Evolutionary conservation across 805 yeast genomes (phyloP).

Genomic region (baker's yeast (Saccharomyces cerevisiae)): DNA sequence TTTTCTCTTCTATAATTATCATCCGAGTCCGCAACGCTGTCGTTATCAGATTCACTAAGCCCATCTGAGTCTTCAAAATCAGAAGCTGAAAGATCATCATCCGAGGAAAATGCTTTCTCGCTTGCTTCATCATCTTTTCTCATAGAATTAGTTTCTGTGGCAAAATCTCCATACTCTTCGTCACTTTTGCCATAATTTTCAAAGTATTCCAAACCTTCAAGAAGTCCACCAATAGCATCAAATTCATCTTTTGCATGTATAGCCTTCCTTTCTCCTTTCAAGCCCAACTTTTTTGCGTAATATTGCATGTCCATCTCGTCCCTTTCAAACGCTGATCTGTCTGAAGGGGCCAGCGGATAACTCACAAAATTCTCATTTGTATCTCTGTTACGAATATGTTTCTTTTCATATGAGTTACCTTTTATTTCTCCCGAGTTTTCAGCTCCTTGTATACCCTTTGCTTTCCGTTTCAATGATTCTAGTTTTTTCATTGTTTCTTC

Average conservation of each 20-base stretch:
- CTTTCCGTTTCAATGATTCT: conserved; percentile 34
- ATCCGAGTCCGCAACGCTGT: conserved; percentile 19
- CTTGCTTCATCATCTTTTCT: conserved; percentile 24
- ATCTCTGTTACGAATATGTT: conserved; percentile 5
- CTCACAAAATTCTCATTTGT: conserved; percentile 10
- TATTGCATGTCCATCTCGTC: conserved; percentile 76
- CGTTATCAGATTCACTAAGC: conserved; percentile 26
- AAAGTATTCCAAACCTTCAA: conserved; percentile 54
- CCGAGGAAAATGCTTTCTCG: conserved; percentile 32
- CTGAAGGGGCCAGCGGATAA: conserved; percentile 34
- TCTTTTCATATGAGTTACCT: conserved; percentile 12
- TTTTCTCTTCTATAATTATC: conserved; percentile 27
- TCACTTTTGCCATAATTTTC: conserved; percentile 31
- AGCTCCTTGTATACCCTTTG: conserved; percentile 17
- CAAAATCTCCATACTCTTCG: conserved; percentile 28
- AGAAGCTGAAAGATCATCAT: conserved; percentile 36
- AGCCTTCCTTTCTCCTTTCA: conserved; percentile 47
- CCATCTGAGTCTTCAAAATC: conserved; percentile 39
- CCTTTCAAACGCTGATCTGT: conserved; percentile 40
- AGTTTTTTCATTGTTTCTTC: conserved; percentile 40
- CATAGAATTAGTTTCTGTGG: conserved; percentile 6
- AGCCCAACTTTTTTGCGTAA: conserved; percentile 74
- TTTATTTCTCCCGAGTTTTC: conserved; percentile 31
- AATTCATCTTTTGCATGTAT: conserved; percentile 47
- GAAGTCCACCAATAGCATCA: conserved; percentile 72